phyloP scores from a whole-genome alignment of 768 basidiomycete species.

The Termitomyces titanicus region DNA sequence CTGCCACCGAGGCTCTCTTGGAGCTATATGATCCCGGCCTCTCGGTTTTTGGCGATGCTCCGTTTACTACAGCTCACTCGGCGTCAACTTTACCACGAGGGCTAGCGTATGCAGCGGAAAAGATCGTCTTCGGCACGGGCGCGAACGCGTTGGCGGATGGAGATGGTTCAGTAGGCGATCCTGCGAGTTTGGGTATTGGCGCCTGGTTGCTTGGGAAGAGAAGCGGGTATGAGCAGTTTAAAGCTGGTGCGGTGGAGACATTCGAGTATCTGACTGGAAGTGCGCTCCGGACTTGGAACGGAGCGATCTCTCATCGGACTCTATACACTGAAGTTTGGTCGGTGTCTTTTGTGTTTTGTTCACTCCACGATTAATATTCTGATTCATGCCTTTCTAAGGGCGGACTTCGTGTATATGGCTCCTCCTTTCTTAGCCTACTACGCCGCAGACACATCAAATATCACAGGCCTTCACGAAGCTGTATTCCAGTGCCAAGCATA shows the following conservation, averaged over 20 bases:
- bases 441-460: conserved; percentile 33
- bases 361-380: background rate
- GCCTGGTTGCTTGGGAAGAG: background rate
- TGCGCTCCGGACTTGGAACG: conserved; percentile 32
- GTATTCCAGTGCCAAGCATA: conserved; percentile 49
- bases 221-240: background rate
- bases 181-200: conserved; percentile 13
- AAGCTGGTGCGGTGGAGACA: background rate
- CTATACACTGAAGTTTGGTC: background rate
- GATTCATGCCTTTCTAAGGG: conserved; percentile 25
- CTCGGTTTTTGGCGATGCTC: conserved; percentile 4
- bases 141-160: background rate
- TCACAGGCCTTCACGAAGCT: conserved; percentile 34
- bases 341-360: background rate
- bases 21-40: conserved; percentile 9
- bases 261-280: background rate
- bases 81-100: background rate
- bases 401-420: conserved; percentile 56
- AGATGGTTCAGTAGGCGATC: background rate
- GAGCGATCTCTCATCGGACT: conserved; percentile 54
- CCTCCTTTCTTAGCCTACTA: conserved; percentile 58
- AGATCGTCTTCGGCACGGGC: background rate
- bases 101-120: background rate
- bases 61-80: background rate
- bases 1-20: conserved; percentile 7